Evolutionary conservation across 371 early-diverging fungal species (phyloP), one percentile per base, ranked within the genome.

Genomic region (Mucor piriformis): DNA sequence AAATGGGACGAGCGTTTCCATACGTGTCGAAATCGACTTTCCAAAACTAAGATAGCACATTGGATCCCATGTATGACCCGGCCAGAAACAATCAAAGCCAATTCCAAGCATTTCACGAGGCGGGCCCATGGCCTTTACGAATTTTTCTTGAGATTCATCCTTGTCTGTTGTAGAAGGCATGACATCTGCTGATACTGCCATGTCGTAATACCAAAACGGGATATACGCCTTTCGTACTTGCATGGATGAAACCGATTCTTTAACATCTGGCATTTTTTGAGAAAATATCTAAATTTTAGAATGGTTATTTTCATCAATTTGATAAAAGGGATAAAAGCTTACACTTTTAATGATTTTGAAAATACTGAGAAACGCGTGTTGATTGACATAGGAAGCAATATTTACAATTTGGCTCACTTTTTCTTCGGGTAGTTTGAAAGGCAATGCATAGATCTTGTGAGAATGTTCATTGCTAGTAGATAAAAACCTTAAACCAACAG

Each of bases 181-280:
- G 10, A 62, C 50, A 13, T 59, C 62, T 7, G 63, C 69, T 0
- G 67, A 57, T 18, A 67, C 42, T 6, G 70, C 73, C 37, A 67
- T 62, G 38, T 73, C 73, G 37, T 70, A 69, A 46, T 67, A 64
- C 73, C 73, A 73, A 33, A 69, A 54, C 0, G 73, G 73, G 8
- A 73, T 7, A 16, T 73, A 73, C 1, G 65, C 73, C 35, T 66
- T 66, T 16, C 73, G 64, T 0, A 66, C 56, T 50, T 66, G 58
- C 56, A 62, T 57, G 18, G 61, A 54, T 33, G 61, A 38, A 11
- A 67, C 61, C 15, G 60, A 50, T 34, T 66, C 65, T n/a, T 57
- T 51, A 12, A 66, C 67, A 15, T 61, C 57, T n/a, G 67, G 73
- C 47, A 63, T 54, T 54, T 50, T 57, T 32, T 59, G 43, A 16